Conservation (phyloP, 2,329 filamentous ascomycete species). For the Talaromyces amestolkiae region DNA sequence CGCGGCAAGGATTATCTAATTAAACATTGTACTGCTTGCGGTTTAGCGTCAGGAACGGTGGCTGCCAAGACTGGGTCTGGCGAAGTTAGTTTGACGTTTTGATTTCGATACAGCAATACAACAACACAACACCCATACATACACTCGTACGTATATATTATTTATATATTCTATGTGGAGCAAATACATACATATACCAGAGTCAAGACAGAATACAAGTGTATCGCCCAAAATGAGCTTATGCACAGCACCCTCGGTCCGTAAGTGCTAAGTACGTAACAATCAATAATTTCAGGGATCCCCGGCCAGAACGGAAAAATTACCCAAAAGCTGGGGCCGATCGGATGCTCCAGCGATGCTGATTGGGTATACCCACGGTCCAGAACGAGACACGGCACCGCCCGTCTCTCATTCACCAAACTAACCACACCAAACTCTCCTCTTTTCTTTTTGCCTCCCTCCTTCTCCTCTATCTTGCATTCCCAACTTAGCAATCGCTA, state of each 20-base stretch:
- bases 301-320: neutral
- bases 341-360: neutral
- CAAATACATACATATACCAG: neutral
- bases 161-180: too few species aligned
- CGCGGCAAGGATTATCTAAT: conserved; percentile 13
- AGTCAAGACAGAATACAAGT: neutral
- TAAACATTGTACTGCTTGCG: conserved; percentile 15
- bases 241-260: neutral
- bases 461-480: conserved; percentile 2
- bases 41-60: conserved; percentile 18
- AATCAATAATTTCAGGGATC: neutral
- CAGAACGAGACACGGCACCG: conserved; percentile 5
- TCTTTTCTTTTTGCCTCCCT: conserved; percentile 1
- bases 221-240: neutral
- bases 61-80: conserved; percentile 8
- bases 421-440: neutral
- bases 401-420: neutral
- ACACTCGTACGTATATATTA: neutral
- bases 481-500: neutral
- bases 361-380: neutral
- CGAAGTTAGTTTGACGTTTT: neutral
- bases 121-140: neutral
- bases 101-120: too few species aligned
- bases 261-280: neutral
- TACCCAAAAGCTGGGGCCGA: conserved; percentile 1